phyloP scores from a whole-genome alignment of 1,139 yeast genomes.

The Scheffersomyces stambukii region DNA sequence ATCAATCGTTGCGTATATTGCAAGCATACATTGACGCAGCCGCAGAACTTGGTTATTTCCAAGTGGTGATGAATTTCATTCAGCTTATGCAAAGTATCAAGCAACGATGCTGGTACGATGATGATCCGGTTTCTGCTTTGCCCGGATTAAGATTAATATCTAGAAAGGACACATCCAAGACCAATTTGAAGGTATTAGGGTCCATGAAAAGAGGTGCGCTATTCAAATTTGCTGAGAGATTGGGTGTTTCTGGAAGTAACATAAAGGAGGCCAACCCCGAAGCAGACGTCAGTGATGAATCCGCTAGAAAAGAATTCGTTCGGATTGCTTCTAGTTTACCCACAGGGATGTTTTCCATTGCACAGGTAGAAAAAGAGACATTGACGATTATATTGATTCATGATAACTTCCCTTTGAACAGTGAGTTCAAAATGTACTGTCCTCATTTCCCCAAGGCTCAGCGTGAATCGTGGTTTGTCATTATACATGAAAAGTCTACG shows the following conservation, averaged over 20 bases:
- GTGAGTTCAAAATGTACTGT: slow-evolving; percentile 64
- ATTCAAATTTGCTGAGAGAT: slow-evolving; percentile 26
- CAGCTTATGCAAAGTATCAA: slow-evolving; percentile 81
- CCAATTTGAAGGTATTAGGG: slow-evolving; percentile 5
- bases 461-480: slow-evolving; percentile 89
- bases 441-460: slow-evolving; percentile 88
- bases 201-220: slow-evolving; percentile 21
- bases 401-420: slow-evolving; percentile 48
- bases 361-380: slow-evolving; percentile 27
- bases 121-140: slow-evolving; percentile 60
- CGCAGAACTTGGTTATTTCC: slow-evolving; percentile 73
- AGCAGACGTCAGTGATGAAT: slow-evolving; percentile 11
- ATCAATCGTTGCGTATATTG: slow-evolving; percentile 87
- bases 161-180: slow-evolving; percentile 14
- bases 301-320: slow-evolving; percentile 33
- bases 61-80: slow-evolving; percentile 57
- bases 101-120: slow-evolving; percentile 85
- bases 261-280: slow-evolving; percentile 6
- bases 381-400: slow-evolving; percentile 50
- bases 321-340: slow-evolving; percentile 48
- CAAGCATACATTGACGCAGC: slow-evolving; percentile 92
- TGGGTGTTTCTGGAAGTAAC: slow-evolving; percentile 23
- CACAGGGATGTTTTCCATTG: slow-evolving; percentile 31
- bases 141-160: slow-evolving; percentile 58
- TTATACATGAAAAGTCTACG: slow-evolving; percentile 48